Evolutionary conservation across 2,329 filamentous ascomycete genomes (phyloP).

Genomic region (Diaporthe vexans): DNA sequence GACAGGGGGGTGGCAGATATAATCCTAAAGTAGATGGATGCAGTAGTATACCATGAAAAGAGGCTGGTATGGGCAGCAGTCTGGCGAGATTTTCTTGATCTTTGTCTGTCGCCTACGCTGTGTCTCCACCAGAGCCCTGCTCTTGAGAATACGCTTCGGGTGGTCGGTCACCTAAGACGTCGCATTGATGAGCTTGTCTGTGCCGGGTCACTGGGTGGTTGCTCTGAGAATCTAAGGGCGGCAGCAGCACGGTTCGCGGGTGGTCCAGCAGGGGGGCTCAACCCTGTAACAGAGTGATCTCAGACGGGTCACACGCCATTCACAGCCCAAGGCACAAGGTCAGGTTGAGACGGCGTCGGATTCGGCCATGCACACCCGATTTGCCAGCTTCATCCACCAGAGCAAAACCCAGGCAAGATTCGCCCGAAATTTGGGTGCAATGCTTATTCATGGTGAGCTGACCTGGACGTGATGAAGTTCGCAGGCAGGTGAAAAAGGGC

Average conservation of each 20-base stretch:
- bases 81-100: neutral
- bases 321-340: slow-evolving; percentile 9
- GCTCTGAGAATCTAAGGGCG: too few species aligned
- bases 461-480: too few species aligned
- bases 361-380: slow-evolving; percentile 1
- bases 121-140: too few species aligned
- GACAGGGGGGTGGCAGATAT: neutral
- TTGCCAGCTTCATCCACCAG: neutral
- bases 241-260: neutral
- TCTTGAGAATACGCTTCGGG: neutral
- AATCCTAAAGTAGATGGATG: neutral
- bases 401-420: neutral
- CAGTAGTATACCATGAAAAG: neutral
- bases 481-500: neutral
- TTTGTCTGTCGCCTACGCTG: neutral
- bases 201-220: too few species aligned
- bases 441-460: neutral
- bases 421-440: neutral
- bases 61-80: neutral
- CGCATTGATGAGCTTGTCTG: slow-evolving; percentile 10
- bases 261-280: neutral
- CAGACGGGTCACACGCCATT: slow-evolving; percentile 9
- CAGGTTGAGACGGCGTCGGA: neutral
- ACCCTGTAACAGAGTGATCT: neutral
- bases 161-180: neutral